phyloP scores from a whole-genome alignment of 768 basidiomycete genomes.

The Trichaptum fuscoviolaceum region DNA sequence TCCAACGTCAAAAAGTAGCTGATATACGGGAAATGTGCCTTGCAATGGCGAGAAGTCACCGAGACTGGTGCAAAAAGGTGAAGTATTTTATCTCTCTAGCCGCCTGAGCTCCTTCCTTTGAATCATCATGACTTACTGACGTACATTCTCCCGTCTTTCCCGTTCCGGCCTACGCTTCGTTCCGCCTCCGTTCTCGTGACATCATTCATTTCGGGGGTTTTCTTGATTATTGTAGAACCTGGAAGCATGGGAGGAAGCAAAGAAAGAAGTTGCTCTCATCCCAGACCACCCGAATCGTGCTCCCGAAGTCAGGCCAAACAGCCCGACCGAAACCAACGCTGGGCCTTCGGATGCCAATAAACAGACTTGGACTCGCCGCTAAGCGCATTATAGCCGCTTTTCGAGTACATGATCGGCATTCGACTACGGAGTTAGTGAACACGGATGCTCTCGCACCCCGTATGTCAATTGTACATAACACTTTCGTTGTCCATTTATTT shows the following conservation, averaged over 20 bases:
- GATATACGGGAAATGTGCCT: conserved; percentile 94
- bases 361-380: not conserved
- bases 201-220: conserved; percentile 14
- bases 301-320: conserved; percentile 25
- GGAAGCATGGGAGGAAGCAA: conserved; percentile 95
- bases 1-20: conserved; percentile 97
- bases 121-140: not conserved
- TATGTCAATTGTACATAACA: not conserved
- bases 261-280: conserved; percentile 86
- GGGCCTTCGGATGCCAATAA: not conserved
- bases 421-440: not conserved
- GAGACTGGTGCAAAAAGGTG: conserved; percentile 97
- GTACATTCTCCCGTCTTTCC: conserved; percentile 8
- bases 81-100: not conserved
- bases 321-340: not conserved
- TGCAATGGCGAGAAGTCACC: conserved; percentile 81
- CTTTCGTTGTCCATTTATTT: not conserved
- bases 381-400: not conserved
- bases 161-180: conserved; percentile 4
- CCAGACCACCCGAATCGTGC: conserved; percentile 81
- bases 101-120: no score
- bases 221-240: conserved; percentile 59
- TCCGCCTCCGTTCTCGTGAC: conserved; percentile 4
- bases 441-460: not conserved
- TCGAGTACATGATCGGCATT: not conserved